Conservation (phyloP, 306 rosid genomes). For the Begonia masoniana region DNA sequence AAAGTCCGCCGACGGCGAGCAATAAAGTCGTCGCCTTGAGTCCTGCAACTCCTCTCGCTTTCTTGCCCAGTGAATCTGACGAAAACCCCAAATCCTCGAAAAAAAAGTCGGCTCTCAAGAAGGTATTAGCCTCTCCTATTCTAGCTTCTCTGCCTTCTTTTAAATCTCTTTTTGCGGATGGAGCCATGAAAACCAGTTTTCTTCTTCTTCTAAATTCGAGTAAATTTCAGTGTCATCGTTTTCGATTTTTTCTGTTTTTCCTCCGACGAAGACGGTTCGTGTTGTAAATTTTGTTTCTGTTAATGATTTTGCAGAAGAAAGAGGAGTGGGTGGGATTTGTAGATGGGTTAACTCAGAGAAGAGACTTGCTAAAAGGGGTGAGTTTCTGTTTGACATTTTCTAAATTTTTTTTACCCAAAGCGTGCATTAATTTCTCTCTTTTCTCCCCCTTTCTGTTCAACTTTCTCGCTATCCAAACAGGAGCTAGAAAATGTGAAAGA, state of each 20-base stretch:
- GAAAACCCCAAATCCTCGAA: constrained; percentile 17
- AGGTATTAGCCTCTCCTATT: constrained; percentile 29
- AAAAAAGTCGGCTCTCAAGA: constrained; percentile 17
- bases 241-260: neutral
- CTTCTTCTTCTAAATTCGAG: neutral
- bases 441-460: neutral
- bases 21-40: constrained; percentile 22
- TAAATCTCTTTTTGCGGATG: neutral
- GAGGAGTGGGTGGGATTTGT: constrained; percentile 23
- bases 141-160: neutral
- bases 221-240: neutral
- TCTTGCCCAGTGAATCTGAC: constrained; percentile 44
- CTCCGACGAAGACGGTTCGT: neutral
- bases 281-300: neutral
- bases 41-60: constrained; percentile 40
- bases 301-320: constrained; percentile 18
- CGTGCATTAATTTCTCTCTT: neutral
- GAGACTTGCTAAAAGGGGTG: constrained; percentile 21
- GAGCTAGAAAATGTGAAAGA: constrained; percentile 26
- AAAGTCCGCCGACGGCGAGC: neutral
- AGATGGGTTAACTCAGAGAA: constrained; percentile 14
- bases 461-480: constrained; percentile 13
- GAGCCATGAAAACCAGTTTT: neutral
- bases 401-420: neutral
- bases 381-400: constrained; percentile 12